phyloP scores from a whole-genome alignment of 306 rosid genomes.

The Quercus agrifolia region DNA sequence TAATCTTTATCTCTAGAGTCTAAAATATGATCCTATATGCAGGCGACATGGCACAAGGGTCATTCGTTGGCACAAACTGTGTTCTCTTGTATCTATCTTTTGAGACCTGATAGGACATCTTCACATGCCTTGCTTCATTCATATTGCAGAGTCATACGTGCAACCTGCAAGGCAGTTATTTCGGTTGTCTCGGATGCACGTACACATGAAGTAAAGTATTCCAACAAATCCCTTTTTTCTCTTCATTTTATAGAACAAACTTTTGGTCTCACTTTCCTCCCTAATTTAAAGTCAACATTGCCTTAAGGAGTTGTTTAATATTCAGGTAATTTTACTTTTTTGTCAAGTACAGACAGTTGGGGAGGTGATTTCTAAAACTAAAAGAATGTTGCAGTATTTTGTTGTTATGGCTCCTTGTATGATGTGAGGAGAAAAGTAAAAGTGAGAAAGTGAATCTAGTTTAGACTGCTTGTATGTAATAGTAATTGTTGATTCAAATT shows the following conservation, averaged over 20 bases:
- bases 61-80: slow-evolving; percentile 97
- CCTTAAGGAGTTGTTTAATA: background rate
- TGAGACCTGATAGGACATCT: slow-evolving; percentile 80
- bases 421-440: background rate
- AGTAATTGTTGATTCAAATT: background rate
- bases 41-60: slow-evolving; percentile 99
- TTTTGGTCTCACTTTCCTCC: background rate
- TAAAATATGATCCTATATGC: slow-evolving; percentile 38
- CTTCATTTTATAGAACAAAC: background rate
- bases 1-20: slow-evolving; percentile 12
- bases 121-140: slow-evolving; percentile 82
- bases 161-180: slow-evolving; percentile 81
- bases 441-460: background rate
- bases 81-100: slow-evolving; percentile 94
- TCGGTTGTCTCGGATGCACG: slow-evolving; percentile 86
- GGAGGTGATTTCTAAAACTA: background rate
- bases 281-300: background rate
- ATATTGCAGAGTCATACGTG: slow-evolving; percentile 74
- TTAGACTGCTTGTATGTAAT: background rate
- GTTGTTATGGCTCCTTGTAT: background rate
- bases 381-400: background rate
- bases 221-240: slow-evolving; percentile 43
- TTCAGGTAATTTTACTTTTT: background rate
- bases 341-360: background rate
- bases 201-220: slow-evolving; percentile 99